These are phyloP conservation scores for Camellia oleifera DNA, from an alignment of 179 eudicot genomes.

Conservation along the genomic window DNA sequence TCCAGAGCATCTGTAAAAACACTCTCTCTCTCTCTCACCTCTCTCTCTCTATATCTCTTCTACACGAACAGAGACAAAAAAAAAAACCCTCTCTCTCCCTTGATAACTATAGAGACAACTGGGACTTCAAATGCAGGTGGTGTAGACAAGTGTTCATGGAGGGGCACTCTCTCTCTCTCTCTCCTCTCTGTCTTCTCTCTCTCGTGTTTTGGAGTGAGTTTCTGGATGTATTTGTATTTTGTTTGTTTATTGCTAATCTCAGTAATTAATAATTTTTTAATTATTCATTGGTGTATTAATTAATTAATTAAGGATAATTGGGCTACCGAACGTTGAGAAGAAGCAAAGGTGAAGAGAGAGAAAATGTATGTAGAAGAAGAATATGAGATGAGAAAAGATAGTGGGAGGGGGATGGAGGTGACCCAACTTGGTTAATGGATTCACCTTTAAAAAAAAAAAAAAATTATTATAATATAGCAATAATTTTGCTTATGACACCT, in stretches of 20 bases:
- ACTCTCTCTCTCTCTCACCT: background rate
- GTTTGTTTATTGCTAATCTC: no score
- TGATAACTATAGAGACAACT: background rate
- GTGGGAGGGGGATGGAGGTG: background rate
- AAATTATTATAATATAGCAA: background rate
- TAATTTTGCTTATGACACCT: background rate
- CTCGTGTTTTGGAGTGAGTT: background rate
- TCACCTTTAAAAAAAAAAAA: background rate
- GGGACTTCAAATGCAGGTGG: background rate
- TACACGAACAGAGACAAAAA: background rate
- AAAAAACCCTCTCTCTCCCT: background rate
- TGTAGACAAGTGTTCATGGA: background rate
- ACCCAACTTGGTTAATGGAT: background rate
- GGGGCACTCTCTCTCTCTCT: background rate
- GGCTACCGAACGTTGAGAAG: slow-evolving; percentile 17
- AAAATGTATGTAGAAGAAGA: background rate
- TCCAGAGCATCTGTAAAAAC: slow-evolving; percentile 7
- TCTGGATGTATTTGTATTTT: background rate
- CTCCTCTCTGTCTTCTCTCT: background rate
- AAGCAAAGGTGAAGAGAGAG: slow-evolving; percentile 12
- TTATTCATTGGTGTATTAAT: background rate
- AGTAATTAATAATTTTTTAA: no score
- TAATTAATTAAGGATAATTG: background rate
- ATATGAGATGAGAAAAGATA: background rate
- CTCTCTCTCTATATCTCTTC: background rate